Percentiles rank a stretch among this genome's conserved stretches.
Evolutionary conservation across 192 early-diverging fungal genomes (phyloP).

Genomic region (Coemansia sp.): DNA sequence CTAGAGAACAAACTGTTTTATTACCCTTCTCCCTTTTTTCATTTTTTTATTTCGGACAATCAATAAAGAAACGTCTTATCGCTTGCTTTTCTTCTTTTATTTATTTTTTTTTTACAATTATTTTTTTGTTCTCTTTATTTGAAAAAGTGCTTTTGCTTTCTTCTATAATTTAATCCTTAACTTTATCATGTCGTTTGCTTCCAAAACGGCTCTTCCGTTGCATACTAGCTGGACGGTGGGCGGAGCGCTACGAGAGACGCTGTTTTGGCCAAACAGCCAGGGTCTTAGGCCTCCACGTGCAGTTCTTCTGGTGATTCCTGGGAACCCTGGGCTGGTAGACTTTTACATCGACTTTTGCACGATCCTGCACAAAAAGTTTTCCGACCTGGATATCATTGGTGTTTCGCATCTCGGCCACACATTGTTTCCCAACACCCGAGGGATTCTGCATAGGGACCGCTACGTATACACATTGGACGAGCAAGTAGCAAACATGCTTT

Average conservation of each 20-base stretch:
- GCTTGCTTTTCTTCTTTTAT: background rate
- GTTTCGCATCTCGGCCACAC: conserved; percentile 50
- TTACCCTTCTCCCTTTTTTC: too few relatives aligned
- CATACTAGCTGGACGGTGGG: conserved; percentile 25
- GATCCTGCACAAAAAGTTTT: conserved; percentile 49
- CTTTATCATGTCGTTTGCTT: conserved; percentile 29
- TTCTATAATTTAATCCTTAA: background rate
- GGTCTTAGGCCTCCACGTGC: conserved; percentile 10
- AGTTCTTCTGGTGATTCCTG: conserved; percentile 58
- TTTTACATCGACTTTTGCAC: conserved; percentile 76
- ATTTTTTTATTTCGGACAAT: too few relatives aligned
- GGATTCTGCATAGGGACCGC: conserved; percentile 11
- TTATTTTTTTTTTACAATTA: too few relatives aligned
- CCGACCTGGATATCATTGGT: conserved; percentile 60
- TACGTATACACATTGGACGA: conserved; percentile 21
- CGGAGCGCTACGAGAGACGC: conserved; percentile 38
- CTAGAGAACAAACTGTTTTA: too few relatives aligned
- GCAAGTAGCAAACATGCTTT: conserved; percentile 31
- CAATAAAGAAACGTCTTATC: background rate
- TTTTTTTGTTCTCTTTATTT: background rate
- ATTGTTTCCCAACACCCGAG: conserved; percentile 31
- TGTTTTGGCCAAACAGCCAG: conserved; percentile 36
- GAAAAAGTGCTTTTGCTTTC: background rate
- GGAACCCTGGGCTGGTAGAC: conserved; percentile 78
- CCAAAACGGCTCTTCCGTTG: conserved; percentile 23